These are phyloP conservation scores for Diaporthe vexans DNA, from an alignment of 2,329 filamentous ascomycete species.

Conservation along the genomic window DNA sequence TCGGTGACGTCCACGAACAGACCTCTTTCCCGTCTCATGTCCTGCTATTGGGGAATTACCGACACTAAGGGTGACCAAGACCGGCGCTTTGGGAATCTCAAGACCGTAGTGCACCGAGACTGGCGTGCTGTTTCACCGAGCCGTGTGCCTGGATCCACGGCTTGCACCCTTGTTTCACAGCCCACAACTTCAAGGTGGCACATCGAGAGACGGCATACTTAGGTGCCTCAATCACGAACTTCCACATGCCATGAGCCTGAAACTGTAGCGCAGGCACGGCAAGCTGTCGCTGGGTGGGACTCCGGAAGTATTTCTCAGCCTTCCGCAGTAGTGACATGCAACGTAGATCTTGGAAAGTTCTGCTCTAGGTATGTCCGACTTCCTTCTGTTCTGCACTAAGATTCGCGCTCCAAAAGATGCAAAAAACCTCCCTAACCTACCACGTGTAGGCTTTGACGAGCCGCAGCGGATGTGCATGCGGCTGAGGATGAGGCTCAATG, in stretches of 20 bases:
- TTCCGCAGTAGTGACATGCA: neutral
- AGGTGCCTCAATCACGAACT: neutral
- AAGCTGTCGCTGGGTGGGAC: neutral
- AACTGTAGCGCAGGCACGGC: neutral
- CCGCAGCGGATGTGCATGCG: neutral
- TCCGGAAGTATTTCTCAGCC: neutral
- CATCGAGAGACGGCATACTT: neutral
- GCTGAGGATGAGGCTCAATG: conserved; percentile 9
- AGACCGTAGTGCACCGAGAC: conserved; percentile 13
- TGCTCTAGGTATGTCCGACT: neutral
- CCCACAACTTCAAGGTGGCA: neutral
- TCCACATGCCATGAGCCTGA: neutral
- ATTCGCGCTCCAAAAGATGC: neutral
- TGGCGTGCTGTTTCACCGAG: neutral
- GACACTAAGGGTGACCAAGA: conserved; percentile 8
- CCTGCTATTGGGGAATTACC: neutral
- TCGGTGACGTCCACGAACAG: neutral
- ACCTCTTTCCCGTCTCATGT: neutral
- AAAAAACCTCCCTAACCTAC: neutral
- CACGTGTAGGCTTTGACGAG: neutral
- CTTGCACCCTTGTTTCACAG: conserved; percentile 6
- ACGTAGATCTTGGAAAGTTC: neutral
- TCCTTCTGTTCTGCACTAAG: neutral
- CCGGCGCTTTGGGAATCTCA: conserved; percentile 25
- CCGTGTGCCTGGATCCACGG: neutral